A percentile compares a stretch with the other conserved stretches of the same genome.
phyloP scores from a whole-genome alignment of 2,329 filamentous ascomycete species.

The Aureobasidium mangrovei region DNA sequence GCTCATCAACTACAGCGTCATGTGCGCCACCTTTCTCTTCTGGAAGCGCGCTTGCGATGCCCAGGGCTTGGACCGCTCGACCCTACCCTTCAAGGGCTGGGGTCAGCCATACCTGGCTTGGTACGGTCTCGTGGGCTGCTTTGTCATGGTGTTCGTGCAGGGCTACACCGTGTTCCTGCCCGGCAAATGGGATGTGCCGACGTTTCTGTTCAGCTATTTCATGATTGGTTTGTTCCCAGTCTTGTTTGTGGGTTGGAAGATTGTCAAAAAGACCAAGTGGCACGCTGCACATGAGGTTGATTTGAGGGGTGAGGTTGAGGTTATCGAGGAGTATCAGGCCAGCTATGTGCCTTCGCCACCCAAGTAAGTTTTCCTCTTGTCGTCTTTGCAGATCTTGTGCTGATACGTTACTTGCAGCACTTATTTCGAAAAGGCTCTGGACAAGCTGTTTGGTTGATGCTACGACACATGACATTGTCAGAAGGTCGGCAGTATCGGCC shows the following conservation, averaged over 20 bases:
- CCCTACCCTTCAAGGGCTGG: slow-evolving; percentile 60
- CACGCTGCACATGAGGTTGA: slow-evolving; percentile 52
- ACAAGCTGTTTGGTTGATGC: neutral
- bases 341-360: slow-evolving; percentile 44
- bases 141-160: slow-evolving; percentile 64
- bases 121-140: slow-evolving; percentile 53
- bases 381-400: neutral
- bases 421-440: slow-evolving; percentile 2
- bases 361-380: slow-evolving; percentile 12
- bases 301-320: slow-evolving; percentile 51
- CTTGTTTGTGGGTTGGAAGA: slow-evolving; percentile 63
- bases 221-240: slow-evolving; percentile 64
- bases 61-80: slow-evolving; percentile 59
- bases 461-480: no score
- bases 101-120: slow-evolving; percentile 66
- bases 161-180: slow-evolving; percentile 71
- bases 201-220: slow-evolving; percentile 43
- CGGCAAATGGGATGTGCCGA: slow-evolving; percentile 59
- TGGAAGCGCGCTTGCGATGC: slow-evolving; percentile 61
- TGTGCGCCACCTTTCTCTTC: slow-evolving; percentile 61
- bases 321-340: slow-evolving; percentile 59
- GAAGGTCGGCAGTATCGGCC: no score
- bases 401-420: neutral
- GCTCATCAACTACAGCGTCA: slow-evolving; percentile 62
- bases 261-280: slow-evolving; percentile 55